These are phyloP conservation scores for Pseudogymnoascus sp. DNA, from an alignment of 2,329 filamentous ascomycete genomes.

Conservation along the genomic window DNA sequence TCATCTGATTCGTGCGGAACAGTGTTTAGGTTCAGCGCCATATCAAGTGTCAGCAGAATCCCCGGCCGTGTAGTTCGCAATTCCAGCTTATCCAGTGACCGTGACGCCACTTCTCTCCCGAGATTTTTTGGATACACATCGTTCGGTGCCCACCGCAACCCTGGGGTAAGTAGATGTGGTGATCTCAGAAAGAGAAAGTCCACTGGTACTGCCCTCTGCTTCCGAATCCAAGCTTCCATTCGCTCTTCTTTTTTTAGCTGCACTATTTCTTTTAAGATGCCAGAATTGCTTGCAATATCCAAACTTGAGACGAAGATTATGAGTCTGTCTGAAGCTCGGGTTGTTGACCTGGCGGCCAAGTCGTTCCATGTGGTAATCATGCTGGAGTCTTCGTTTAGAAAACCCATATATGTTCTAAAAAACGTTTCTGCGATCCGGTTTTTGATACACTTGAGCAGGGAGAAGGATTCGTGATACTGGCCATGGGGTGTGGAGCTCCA, in stretches of 20 bases:
- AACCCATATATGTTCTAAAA: not conserved
- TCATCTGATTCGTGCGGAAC: not conserved
- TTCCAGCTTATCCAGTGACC: not conserved
- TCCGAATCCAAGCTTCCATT: conserved; percentile 4
- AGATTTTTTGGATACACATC: not conserved
- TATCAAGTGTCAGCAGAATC: conserved; percentile 7
- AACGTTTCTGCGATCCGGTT: not conserved
- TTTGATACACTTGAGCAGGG: not conserved
- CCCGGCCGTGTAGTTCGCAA: not conserved
- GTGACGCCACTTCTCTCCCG: not conserved
- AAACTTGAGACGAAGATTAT: not conserved
- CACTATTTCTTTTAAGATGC: not conserved
- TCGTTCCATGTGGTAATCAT: not conserved
- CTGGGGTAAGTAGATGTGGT: not conserved
- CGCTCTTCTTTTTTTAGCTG: not conserved
- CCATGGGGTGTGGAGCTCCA: not conserved
- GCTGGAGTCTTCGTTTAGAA: not conserved
- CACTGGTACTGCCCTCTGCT: not conserved
- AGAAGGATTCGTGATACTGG: not conserved
- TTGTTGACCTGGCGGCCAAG: not conserved
- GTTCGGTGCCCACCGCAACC: not conserved
- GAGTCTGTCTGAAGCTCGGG: not conserved
- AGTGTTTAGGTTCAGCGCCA: not conserved
- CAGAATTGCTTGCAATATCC: not conserved
- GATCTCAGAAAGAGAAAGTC: not conserved